Conservation (phyloP, 1,284 basidiomycete genomes). For the Phellopilus nigrolimitatus region DNA sequence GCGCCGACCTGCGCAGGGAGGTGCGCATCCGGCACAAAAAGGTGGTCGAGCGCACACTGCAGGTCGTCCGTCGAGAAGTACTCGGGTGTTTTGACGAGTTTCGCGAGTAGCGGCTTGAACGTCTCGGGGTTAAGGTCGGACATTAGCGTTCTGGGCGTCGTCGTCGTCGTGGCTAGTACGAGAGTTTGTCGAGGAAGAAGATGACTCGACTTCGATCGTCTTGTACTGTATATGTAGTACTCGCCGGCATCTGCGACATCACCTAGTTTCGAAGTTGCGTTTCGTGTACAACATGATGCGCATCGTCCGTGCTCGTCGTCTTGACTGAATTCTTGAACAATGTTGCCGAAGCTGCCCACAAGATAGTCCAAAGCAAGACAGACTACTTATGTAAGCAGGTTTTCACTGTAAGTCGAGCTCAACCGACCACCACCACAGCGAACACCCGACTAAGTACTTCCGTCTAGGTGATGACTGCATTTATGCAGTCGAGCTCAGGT, state of each 20-base stretch:
- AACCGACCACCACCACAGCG: no score
- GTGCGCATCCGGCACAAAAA: conserved; percentile 62
- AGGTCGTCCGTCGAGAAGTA: conserved; percentile 73
- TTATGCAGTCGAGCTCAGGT: no score
- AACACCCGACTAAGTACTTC: no score
- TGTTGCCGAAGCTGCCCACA: no score
- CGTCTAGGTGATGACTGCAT: no score
- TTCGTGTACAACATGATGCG: background rate
- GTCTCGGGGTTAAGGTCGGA: conserved; percentile 43
- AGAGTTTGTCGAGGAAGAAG: background rate
- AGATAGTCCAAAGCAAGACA: no score
- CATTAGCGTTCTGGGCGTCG: no score
- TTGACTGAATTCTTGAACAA: no score
- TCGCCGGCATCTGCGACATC: background rate
- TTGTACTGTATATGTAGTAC: background rate
- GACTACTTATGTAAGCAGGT: no score
- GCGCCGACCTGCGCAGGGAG: conserved; percentile 75
- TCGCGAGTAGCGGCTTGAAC: conserved; percentile 73
- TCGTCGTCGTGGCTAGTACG: background rate
- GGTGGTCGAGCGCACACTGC: conserved; percentile 62
- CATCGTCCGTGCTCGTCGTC: background rate
- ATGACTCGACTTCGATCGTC: background rate
- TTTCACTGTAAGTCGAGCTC: no score
- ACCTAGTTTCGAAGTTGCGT: background rate
- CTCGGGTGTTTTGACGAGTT: conserved; percentile 73